phyloP scores from a whole-genome alignment of 495 filamentous ascomycete genomes.

The Penicillium macrosclerotiorum region DNA sequence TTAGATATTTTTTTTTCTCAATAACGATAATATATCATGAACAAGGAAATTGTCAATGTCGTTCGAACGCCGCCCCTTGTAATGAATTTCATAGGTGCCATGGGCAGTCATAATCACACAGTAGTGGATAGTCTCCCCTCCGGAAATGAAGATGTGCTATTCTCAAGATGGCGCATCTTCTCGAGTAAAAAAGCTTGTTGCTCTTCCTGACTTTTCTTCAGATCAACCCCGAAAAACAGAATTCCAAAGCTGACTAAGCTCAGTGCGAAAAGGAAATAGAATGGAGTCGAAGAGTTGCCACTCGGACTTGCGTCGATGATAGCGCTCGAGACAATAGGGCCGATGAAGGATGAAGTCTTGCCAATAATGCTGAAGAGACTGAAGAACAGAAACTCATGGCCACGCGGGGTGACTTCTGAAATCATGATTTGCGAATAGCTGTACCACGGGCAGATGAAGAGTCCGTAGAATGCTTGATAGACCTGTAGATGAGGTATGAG shows the following conservation, averaged over 20 bases:
- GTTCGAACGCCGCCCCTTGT: neutral
- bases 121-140: neutral
- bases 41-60: neutral
- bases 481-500: slow-evolving; percentile 25
- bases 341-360: slow-evolving; percentile 63
- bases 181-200: slow-evolving; percentile 40
- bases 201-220: slow-evolving; percentile 58
- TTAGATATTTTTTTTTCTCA: too few relatives aligned
- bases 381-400: slow-evolving; percentile 67
- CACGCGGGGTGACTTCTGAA: slow-evolving; percentile 61
- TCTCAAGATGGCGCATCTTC: slow-evolving; percentile 13
- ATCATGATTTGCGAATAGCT: slow-evolving; percentile 69
- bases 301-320: slow-evolving; percentile 61
- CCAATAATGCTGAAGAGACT: slow-evolving; percentile 64
- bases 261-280: slow-evolving; percentile 62
- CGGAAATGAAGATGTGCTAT: slow-evolving; percentile 4
- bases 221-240: slow-evolving; percentile 52
- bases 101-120: neutral
- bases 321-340: slow-evolving; percentile 60
- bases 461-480: slow-evolving; percentile 62
- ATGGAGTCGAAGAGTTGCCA: slow-evolving; percentile 55
- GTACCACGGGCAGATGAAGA: slow-evolving; percentile 68
- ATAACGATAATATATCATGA: too few relatives aligned
- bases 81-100: too few relatives aligned
- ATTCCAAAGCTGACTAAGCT: slow-evolving; percentile 53